Conservation (phyloP, 2,329 filamentous ascomycete genomes). For the Colletotrichum godetiae region DNA sequence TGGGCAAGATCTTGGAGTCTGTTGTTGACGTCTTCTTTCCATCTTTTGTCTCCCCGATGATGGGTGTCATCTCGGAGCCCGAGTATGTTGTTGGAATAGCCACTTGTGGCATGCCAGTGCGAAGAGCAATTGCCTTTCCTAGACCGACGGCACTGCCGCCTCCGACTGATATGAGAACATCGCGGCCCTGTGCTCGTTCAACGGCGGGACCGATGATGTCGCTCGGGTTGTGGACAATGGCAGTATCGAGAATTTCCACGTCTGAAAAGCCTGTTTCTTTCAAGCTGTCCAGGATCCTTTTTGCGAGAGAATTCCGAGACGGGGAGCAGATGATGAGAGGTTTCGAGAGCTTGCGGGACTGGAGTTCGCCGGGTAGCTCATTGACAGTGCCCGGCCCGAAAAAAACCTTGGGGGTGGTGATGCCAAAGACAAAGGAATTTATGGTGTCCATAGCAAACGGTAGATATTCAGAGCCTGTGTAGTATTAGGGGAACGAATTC, state of each 20-base stretch:
- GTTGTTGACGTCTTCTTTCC: slow-evolving; percentile 34
- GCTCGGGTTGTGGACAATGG: slow-evolving; percentile 43
- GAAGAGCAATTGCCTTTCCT: slow-evolving; percentile 64
- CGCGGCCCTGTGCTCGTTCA: slow-evolving; percentile 51
- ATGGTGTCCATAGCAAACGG: slow-evolving; percentile 15
- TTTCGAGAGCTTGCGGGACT: slow-evolving; percentile 43
- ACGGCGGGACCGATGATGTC: slow-evolving; percentile 44
- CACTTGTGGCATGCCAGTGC: slow-evolving; percentile 66
- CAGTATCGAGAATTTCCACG: slow-evolving; percentile 48
- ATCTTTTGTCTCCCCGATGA: slow-evolving; percentile 33
- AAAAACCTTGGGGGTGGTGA: slow-evolving; percentile 46
- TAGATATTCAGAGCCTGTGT: not conserved
- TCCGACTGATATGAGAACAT: slow-evolving; percentile 71
- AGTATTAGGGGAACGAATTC: not conserved
- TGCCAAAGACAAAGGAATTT: slow-evolving; percentile 18
- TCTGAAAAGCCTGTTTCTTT: slow-evolving; percentile 42
- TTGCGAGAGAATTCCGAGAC: slow-evolving; percentile 49
- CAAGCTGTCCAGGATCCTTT: slow-evolving; percentile 44
- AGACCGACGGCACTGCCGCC: slow-evolving; percentile 72
- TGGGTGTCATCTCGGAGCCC: slow-evolving; percentile 70
- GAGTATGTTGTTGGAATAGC: slow-evolving; percentile 71
- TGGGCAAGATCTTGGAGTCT: slow-evolving; percentile 32
- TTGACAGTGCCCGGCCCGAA: slow-evolving; percentile 47
- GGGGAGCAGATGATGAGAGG: slow-evolving; percentile 53
- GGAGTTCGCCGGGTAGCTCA: slow-evolving; percentile 48